Conservation (phyloP, 2,329 filamentous ascomycete species). For the Podosphaera aphanis region DNA sequence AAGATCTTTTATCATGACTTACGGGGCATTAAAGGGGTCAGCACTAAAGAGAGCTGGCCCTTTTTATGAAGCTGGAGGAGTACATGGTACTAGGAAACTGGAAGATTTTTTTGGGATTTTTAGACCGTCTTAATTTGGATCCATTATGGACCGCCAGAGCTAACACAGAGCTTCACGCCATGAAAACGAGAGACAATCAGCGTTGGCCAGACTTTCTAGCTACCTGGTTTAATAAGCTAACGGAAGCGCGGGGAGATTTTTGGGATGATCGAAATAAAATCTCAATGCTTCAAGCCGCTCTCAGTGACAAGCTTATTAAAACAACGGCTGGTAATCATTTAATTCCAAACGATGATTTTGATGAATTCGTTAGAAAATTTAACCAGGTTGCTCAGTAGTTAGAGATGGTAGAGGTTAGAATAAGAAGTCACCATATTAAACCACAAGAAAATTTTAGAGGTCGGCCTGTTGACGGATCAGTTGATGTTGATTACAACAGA, state of each 20-base stretch:
- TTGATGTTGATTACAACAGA: no score
- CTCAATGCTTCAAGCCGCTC: background rate
- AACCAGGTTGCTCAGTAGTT: background rate
- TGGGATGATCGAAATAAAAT: background rate
- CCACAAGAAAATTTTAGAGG: no score
- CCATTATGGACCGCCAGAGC: background rate
- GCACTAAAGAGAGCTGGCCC: background rate
- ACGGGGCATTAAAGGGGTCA: background rate
- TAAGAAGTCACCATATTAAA: no score
- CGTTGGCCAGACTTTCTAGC: background rate
- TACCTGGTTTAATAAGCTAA: background rate
- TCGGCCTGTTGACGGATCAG: no score
- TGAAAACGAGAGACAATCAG: background rate
- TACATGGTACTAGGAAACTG: background rate
- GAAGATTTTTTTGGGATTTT: conserved; percentile 1
- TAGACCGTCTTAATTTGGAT: background rate
- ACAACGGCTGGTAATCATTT: background rate
- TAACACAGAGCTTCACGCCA: background rate
- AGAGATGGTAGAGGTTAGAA: background rate
- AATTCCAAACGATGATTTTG: background rate
- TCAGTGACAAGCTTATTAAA: background rate
- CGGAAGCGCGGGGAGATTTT: background rate
- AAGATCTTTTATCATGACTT: background rate
- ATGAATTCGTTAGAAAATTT: background rate
- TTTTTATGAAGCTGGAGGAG: background rate